Conservation (phyloP, 2,329 filamentous ascomycete species). For the Cladobotryum protrusum region DNA sequence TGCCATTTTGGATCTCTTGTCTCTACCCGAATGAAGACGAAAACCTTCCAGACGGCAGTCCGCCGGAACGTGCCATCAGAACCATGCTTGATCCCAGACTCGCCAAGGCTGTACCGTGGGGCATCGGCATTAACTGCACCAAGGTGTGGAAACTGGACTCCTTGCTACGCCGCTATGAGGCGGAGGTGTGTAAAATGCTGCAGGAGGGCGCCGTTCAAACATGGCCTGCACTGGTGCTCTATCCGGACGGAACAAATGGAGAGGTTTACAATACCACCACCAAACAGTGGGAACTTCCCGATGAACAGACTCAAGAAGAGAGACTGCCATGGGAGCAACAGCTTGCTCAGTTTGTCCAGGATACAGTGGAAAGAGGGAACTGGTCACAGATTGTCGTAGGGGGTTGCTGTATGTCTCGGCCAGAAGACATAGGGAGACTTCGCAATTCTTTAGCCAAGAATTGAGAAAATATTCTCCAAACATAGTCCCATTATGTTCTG, state of each 20-base stretch:
- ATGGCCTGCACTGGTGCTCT: conserved; percentile 54
- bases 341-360: conserved; percentile 35
- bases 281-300: conserved; percentile 50
- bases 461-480: not conserved
- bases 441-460: conserved; percentile 8
- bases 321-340: conserved; percentile 40
- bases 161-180: conserved; percentile 50
- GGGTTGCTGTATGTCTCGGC: conserved; percentile 47
- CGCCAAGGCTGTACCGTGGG: conserved; percentile 42
- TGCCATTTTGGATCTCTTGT: conserved; percentile 56
- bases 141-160: conserved; percentile 56
- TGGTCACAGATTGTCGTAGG: conserved; percentile 46
- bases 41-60: conserved; percentile 51
- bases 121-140: conserved; percentile 63
- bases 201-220: conserved; percentile 24
- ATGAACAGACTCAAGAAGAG: conserved; percentile 17
- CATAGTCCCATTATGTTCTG: too few relatives aligned
- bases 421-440: conserved; percentile 29
- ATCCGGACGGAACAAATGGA: conserved; percentile 63
- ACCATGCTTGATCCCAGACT: conserved; percentile 31
- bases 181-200: conserved; percentile 35
- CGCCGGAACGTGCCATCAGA: conserved; percentile 26
- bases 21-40: conserved; percentile 52
- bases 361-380: conserved; percentile 28
- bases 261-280: conserved; percentile 61